Base-by-base conservation (phyloP, 177 flowering plant species). In the Vitis hybrid region DNA sequence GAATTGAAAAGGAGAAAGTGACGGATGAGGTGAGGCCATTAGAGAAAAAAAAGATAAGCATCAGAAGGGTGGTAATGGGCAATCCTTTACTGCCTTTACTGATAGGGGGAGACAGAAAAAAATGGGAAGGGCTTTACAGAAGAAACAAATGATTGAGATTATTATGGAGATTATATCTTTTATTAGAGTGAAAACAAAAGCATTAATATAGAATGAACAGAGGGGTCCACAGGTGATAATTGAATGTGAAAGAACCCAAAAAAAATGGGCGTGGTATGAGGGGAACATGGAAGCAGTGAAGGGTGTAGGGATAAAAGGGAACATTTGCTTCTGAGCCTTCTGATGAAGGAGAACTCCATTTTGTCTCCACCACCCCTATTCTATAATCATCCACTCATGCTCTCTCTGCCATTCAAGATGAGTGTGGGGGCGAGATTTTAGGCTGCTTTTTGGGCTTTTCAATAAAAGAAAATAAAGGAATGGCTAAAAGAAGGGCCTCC, bases 261-360 rank as follows among this genome's bases (percentile, higher is more conserved):
- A 56, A 35, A 56, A 56, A 18, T 8, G 35, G 56, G 82, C 79
- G 79, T 73, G 82, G 79, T 63, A 46, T 52, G 75, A 73, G 57
- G 82, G 79, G 72, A 73, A 71, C 75, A 80, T 68, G 32, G 70
- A 72, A 68, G 77, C 75, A 67, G 77, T n/a, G 66, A 3, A 52
- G 30, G 4, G 0, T 79, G 81, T 72, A 62, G 76, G 76, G 81
- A 61, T 72, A 51, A 9, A 61, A 75, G 78, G 75, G 58, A 64
- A 75, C 81, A 79, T 55, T 52, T 54, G 27, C 68, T 65, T 68
- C 81, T 75, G 68, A 68, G 21, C 16, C 52, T 68, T 69, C 68
- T 75, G 62, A 60, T 64, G 35, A 57, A 15, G 6, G 18, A 27
- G 16, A 57, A 4, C 52, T 68, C 65, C 72, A 60, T 59, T 72